Base-by-base conservation (phyloP, 257 asterid species). In the Solanum chilense region DNA sequence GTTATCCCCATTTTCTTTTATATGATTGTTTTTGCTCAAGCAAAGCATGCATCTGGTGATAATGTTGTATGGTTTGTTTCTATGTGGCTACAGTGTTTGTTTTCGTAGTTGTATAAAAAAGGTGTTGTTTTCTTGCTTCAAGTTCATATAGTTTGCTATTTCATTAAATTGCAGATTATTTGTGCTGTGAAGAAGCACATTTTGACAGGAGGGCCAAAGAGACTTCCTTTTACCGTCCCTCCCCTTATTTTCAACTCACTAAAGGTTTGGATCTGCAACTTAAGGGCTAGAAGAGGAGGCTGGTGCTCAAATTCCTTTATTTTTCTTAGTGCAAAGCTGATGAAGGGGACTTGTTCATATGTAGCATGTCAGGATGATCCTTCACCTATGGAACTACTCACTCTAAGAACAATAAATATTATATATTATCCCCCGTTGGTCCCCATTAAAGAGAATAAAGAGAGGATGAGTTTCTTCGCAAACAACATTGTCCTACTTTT, bases 211-310 rank as follows among this genome's bases (percentile, higher is more conserved):
- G 99, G 99, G 87, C 91, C 93, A 45, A 96, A 92, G 95, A 94
- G 99, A 92, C 99, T 97, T 89, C 98, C 95, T 6, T 92, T 89
- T 85, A 97, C 98, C 1, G 91, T 97, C 88, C 99, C 99, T 88
- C 95, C 99, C 73, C 96, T 97, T 90, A 92, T 96, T 89, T 94
- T 96, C 88, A 93, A 93, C 88, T 91, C 99, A 56, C 92, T 97
- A 62, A 92, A 95, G 99, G 99, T 97, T 92, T 88, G 69, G 14
- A 21, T 80, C 82, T 70, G 18, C 85, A 80, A 80, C 68, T 47
- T 29, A 29, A 47, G 68, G 85, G 29, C 20, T 29, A 11, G 52
- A 47, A 78, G 68, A 80, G 45, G 18, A 78, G 62, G 21, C 27
- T 15, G 64, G 16, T 78, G 66, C 66, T 27, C 84, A 78, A 78